Evolutionary conservation across 1,284 basidiomycete genomes (phyloP), one percentile per base, ranked within the genome.

Genomic region (Ganoderma resinaceum): DNA sequence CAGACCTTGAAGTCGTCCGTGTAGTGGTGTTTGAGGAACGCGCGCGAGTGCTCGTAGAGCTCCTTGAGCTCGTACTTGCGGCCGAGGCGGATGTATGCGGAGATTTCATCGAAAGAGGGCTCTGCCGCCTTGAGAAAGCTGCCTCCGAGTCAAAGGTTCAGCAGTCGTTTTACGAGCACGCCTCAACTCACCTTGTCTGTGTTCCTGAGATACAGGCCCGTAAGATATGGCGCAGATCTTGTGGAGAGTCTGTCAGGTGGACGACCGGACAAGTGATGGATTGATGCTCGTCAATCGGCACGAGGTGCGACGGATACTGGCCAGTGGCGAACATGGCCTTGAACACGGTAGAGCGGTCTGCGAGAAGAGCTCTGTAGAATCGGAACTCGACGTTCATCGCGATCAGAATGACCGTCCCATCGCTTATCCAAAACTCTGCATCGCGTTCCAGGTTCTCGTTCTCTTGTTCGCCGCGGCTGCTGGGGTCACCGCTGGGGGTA

Each of bases 401-500:
- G 14, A 72, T n/a, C 7, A 77, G 60, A 16, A 78, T 62, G 8
- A 77, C 46, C 29, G 69, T 76, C 0, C 76, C 76, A 49, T 77
- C 76, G 29, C 67, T 59, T 37, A 58, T 69, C 73, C 75, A 77
- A 8, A 75, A 60, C 23, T 71, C 68, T 12, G 63, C 46, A 53
- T 70, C 67, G 23, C 57, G 33, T 23, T 18, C 12, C 9, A 59
- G n/a, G 16, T 37, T 31, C 31, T 49, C n/a, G 8, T 23, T 6
- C 6, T 1, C 35, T 35, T 9, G 6, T 35, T 4, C 35, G 9
- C 35, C 35, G 9, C 4, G 35, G 4, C 35, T 9, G 4, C 35
- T 9, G 35, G 35, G 35, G 4, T 35, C 5, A 9, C 9, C 35
- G 35, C 4, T 35, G 35, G 4, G 35, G 35, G 4, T 35, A 9